Evolutionary conservation across 2,329 filamentous ascomycete species (phyloP), one percentile per base, ranked within the genome.

Genomic region (Fusarium citri): DNA sequence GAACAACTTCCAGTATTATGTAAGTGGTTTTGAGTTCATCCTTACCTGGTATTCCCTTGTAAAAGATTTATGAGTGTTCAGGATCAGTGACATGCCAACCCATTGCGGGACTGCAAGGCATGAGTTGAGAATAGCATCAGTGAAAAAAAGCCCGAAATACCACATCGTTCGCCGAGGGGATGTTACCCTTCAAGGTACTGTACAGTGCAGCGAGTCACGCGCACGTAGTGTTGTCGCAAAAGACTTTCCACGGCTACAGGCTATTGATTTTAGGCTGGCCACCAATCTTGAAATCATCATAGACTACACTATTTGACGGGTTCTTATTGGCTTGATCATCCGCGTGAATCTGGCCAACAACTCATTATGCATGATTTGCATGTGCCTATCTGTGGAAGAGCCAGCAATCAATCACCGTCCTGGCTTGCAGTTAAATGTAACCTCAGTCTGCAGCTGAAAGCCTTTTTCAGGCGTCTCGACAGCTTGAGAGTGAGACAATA

Each of bases 401-500:
- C 12, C 23, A 45, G 9, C 12, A 49, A 37, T 58, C 31, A 42
- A 64, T 41, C 28, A 55, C 43, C 25, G 37, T 40, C 15, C 31
- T 64, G 49, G 59, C 43, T 48, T 64, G 59, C 59, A 64, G 34
- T n/a, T 58, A 8, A 26, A 51, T 55, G 60, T 34, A 58, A 50
- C 50, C 30, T 41, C 18, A 45, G 45, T 56, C 20, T 49, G 59
- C 60, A 55, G 47, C 22, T 62, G 30, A 47, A 55, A 47, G 59
- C 25, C 47, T 42, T 63, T 55, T 14, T 41, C 40, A 26, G 20
- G 40, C 40, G 30, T 40, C 25, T 62, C 31, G 53, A 63, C 40
- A 63, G 20, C 15, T 20, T 49, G 34, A 58, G 34, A 37, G 30
- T 56, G 59, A 51, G 42, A 26, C 25, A 31, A 31, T 42, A 31